Base-by-base conservation (phyloP, 148 eudicot species). In the Nepenthes gracilis region DNA sequence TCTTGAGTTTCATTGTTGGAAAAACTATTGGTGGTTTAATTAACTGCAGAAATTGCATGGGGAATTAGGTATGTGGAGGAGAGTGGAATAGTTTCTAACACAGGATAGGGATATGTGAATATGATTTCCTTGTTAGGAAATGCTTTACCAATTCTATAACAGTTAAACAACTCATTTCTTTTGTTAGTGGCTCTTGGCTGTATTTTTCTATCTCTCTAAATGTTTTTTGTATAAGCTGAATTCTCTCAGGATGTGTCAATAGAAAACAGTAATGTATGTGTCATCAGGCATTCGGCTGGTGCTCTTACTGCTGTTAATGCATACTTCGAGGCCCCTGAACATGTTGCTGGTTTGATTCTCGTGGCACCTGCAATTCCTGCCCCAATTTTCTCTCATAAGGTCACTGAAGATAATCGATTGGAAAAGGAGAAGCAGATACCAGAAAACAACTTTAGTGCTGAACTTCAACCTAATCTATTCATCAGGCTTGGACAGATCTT, bases 351-450 rank as follows among this genome's bases (percentile, higher is more conserved):
- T 51, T 67, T 92, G 66, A 80, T 92, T 70, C 91, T 92, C 53
- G 91, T 92, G 48, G 98, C 90, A 35, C 98, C 96, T 5, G 98
- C 98, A 61, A 88, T 92, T 70, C 0, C 88, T 6, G 86, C 96
- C 49, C 96, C 96, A 7, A 63, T 68, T 35, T 61, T 72, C 52
- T 50, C 64, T 58, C 71, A 61, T 38, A 83, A 80, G 60, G 58
- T 56, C 50, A 53, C 58, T 15, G 74, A 72, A 59, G 66, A 70
- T 64, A 71, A 71, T 55, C 70, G 75, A 15, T 61, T n/a, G 36
- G 62, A 64, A 47, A 71, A 52, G 65, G 70, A 74, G 15, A 58
- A 67, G 47, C 74, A 68, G 49, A 63, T 32, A 47, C 73, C 74
- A 73, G 78, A 77, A 60, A 74, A 71, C 64, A 68, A 43, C 71